Evolutionary conservation across 23 red algal species (phyloP), one percentile per base, ranked within the genome.

Genomic region (Gracilaria domingensis): DNA sequence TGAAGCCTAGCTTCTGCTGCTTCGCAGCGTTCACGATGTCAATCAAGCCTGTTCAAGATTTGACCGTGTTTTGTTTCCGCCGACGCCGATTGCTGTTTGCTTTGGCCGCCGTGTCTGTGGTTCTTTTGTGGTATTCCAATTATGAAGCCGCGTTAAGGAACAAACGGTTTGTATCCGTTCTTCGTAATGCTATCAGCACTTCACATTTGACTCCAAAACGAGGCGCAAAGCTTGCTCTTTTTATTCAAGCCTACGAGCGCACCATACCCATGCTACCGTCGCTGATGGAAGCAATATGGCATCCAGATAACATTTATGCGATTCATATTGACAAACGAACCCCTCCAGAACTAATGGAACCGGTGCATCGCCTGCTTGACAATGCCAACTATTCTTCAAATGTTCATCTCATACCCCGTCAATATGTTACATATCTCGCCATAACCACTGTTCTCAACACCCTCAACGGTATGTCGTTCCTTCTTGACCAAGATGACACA

Each of bases 321-420:
- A 79, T 96, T 23, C 95, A 96, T 58, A 81, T 96, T 51, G 95
- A 96, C 56, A 96, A 96, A 40, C 86, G 86, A n/a, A 56, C 83
- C 4, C 47, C 47, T 34, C 54, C 76, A 23, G 76, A 48, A 1
- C 3, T 54, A 1, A 45, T 58, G 47, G 1, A 81, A 81, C 26
- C 76, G 33, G 47, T 81, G 30, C 28, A 35, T 56, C 76, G 33
- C 17, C 2, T 81, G 11, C 37, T 54, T 2, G 37, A 29, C 25
- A 83, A 30, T 20, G 24, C 80, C 5, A 62, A 40, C 17, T 70
- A 30, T 45, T 36, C 56, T 60, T 55, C 34, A 39, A 65, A 70
- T 70, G 55, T 70, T 39, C 45, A 45, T 39, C 30, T 70, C 32
- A 85, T 85, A 0, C 49, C 79, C 23, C 47, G 49, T 61, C 35